phyloP scores from a whole-genome alignment of 2,329 filamentous ascomycete genomes.

The Myotisia sp. region DNA sequence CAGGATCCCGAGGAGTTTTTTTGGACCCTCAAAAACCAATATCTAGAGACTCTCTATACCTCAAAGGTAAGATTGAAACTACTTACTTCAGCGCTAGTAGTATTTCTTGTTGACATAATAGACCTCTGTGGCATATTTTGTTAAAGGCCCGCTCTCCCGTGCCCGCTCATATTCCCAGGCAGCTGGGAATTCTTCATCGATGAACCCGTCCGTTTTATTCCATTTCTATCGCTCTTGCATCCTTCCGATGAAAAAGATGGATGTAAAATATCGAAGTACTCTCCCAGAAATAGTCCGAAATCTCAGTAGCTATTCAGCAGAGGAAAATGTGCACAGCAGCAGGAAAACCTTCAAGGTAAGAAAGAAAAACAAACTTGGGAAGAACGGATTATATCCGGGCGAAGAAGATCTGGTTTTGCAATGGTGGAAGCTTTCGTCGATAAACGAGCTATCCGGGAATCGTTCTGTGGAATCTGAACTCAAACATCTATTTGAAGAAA shows the following conservation, averaged over 20 bases:
- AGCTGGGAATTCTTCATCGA: slow-evolving; percentile 14
- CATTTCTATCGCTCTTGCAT: slow-evolving; percentile 31
- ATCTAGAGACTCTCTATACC: slow-evolving; percentile 30
- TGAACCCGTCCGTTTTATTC: slow-evolving; percentile 18
- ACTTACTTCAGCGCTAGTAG: neutral
- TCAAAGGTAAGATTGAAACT: slow-evolving; percentile 23
- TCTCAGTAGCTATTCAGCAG: slow-evolving; percentile 19
- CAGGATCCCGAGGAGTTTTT: slow-evolving; percentile 21
- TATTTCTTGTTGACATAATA: slow-evolving; percentile 14
- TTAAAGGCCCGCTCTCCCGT: slow-evolving; percentile 36
- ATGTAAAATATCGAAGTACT: slow-evolving; percentile 34
- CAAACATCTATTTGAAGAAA: slow-evolving; percentile 29
- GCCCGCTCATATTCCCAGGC: slow-evolving; percentile 28
- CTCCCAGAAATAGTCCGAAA: slow-evolving; percentile 27
- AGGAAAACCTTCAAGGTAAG: slow-evolving; percentile 20
- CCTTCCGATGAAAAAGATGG: slow-evolving; percentile 33
- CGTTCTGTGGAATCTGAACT: slow-evolving; percentile 23
- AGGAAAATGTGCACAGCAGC: slow-evolving; percentile 19
- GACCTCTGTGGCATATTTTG: slow-evolving; percentile 39
- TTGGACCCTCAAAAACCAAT: slow-evolving; percentile 25
- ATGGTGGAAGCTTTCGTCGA: slow-evolving; percentile 32
- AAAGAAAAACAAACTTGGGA: slow-evolving; percentile 29
- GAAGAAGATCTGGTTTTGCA: slow-evolving; percentile 30
- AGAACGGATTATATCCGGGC: slow-evolving; percentile 33
- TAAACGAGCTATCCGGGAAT: slow-evolving; percentile 16